phyloP scores from a whole-genome alignment of 1,284 basidiomycete genomes.

The Agaricales sp. region DNA sequence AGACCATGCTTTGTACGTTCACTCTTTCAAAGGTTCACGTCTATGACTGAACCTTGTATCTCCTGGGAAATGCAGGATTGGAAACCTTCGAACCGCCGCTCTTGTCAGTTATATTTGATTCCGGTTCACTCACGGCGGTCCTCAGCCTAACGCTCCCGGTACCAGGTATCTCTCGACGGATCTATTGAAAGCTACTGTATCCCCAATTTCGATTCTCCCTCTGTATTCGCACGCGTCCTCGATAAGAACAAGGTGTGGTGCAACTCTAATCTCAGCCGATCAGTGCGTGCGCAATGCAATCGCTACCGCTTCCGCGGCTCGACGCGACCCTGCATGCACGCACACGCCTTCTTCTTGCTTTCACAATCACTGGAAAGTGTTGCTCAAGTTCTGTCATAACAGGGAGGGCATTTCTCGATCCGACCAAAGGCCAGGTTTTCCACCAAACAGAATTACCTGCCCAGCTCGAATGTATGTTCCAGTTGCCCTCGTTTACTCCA shows the following conservation, averaged over 20 bases:
- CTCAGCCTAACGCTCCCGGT: not conserved
- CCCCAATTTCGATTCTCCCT: slow-evolving; percentile 89
- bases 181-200: slow-evolving; percentile 80
- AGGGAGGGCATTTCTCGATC: slow-evolving; percentile 91
- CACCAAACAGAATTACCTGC: slow-evolving; percentile 81
- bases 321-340: not conserved
- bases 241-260: slow-evolving; percentile 64
- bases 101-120: slow-evolving; percentile 72
- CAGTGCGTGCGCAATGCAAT: too few relatives aligned
- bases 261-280: too few relatives aligned
- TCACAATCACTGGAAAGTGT: too few relatives aligned
- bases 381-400: not conserved
- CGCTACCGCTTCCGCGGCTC: too few relatives aligned
- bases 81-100: slow-evolving; percentile 75
- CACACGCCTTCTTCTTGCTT: too few relatives aligned
- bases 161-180: not conserved
- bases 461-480: slow-evolving; percentile 68
- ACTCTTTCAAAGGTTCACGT: not conserved
- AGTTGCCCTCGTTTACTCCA: not conserved
- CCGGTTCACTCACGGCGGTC: slow-evolving; percentile 11
- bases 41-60: not conserved
- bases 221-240: slow-evolving; percentile 79
- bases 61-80: slow-evolving; percentile 40
- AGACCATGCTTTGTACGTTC: slow-evolving; percentile 58
- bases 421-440: slow-evolving; percentile 57